Evolutionary conservation across 192 early-diverging fungal genomes (phyloP).

Genomic region (Coemansia sp.): DNA sequence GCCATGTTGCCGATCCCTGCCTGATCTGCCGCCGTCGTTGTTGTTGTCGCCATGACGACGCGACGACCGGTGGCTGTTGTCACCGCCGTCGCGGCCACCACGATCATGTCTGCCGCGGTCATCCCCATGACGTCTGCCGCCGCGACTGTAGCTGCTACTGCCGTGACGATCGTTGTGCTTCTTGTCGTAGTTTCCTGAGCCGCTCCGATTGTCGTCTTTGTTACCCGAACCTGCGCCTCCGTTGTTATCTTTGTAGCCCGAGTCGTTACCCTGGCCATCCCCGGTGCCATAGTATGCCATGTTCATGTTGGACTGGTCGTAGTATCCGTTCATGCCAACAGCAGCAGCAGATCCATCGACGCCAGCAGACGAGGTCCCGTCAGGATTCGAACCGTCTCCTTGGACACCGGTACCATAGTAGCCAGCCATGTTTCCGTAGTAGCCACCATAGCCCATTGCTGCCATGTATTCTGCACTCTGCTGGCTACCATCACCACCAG

Average conservation of each 20-base stretch:
- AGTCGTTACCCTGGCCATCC: slow-evolving; percentile 27
- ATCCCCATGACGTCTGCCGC: slow-evolving; percentile 16
- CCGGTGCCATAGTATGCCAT: slow-evolving; percentile 32
- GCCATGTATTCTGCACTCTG: slow-evolving; percentile 13
- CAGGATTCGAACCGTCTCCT: slow-evolving; percentile 11
- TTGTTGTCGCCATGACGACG: slow-evolving; percentile 27
- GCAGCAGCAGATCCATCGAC: slow-evolving; percentile 10
- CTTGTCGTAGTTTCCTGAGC: slow-evolving; percentile 8
- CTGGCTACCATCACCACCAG: slow-evolving; percentile 6
- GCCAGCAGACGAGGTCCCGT: not conserved
- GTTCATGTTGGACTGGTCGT: slow-evolving; percentile 37
- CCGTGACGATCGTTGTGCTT: not conserved
- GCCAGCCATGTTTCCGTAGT: slow-evolving; percentile 35
- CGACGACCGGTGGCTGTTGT: slow-evolving; percentile 30
- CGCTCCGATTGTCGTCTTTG: not conserved
- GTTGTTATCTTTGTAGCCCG: not conserved
- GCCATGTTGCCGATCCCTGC: not conserved
- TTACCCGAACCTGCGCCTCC: slow-evolving; percentile 1
- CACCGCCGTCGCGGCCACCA: slow-evolving; percentile 7
- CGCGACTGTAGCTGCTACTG: slow-evolving; percentile 1
- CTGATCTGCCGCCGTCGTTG: not conserved
- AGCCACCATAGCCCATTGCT: slow-evolving; percentile 33
- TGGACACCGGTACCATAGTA: slow-evolving; percentile 19
- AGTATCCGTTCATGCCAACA: slow-evolving; percentile 17
- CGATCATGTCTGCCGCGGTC: slow-evolving; percentile 18